Evolutionary conservation across 1,139 yeast species (phyloP).

Genomic region (Suhomyces bolitotheri): DNA sequence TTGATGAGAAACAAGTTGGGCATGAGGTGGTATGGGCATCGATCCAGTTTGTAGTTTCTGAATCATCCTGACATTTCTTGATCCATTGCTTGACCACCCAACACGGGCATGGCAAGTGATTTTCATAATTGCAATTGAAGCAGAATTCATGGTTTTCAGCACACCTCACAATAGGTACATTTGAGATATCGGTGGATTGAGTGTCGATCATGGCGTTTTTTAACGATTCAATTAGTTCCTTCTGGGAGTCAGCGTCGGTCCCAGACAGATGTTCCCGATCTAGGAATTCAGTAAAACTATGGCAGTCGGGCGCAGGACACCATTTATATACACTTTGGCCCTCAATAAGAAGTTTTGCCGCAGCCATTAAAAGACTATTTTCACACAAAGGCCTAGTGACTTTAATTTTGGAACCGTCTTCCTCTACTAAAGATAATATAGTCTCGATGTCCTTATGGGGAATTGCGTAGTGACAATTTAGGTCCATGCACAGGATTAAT

Average conservation of each 20-base stretch:
- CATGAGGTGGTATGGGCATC: conserved; percentile 85
- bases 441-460: conserved; percentile 35
- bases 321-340: conserved; percentile 53
- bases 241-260: not conserved
- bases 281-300: conserved; percentile 43
- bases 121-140: conserved; percentile 70
- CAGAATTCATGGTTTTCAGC: conserved; percentile 72
- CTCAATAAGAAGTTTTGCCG: conserved; percentile 54
- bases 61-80: conserved; percentile 78
- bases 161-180: conserved; percentile 56
- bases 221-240: conserved; percentile 16
- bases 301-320: conserved; percentile 92
- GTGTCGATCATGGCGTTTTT: conserved; percentile 13
- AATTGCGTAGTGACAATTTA: conserved; percentile 32
- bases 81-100: conserved; percentile 70
- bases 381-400: conserved; percentile 11
- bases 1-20: conserved; percentile 58
- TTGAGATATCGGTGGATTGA: conserved; percentile 15
- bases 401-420: conserved; percentile 11
- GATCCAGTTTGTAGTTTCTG: conserved; percentile 89
- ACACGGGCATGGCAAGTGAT: conserved; percentile 87
- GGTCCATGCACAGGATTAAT: conserved; percentile 67
- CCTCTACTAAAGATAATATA: conserved; percentile 16
- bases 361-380: conserved; percentile 21
- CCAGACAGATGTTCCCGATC: conserved; percentile 36